Conservation (phyloP, 2,329 filamentous ascomycete species). For the Stagonosporopsis rhizophila region DNA sequence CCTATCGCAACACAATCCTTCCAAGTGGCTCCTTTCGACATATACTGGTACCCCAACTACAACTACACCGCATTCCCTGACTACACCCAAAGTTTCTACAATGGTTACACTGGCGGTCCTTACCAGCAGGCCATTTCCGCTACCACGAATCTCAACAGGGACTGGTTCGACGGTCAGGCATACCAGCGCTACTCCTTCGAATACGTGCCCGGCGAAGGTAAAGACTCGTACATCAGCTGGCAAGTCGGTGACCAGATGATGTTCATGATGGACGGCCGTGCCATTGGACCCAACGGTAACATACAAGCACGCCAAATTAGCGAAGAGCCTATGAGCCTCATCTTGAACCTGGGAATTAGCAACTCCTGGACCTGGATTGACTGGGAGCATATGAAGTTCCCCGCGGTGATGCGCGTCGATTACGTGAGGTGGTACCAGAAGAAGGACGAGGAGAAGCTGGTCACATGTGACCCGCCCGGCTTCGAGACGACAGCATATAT, state of each 20-base stretch:
- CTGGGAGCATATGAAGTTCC: conserved; percentile 55
- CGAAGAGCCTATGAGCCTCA: conserved; percentile 62
- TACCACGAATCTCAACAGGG: conserved; percentile 61
- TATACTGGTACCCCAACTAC: conserved; percentile 61
- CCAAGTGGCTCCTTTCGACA: conserved; percentile 59
- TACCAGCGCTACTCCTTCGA: conserved; percentile 66
- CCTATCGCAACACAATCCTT: conserved; percentile 58
- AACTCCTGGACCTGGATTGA: conserved; percentile 59
- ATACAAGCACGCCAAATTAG: conserved; percentile 57
- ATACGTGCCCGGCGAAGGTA: conserved; percentile 58
- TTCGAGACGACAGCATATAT: conserved; percentile 62
- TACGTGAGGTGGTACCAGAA: conserved; percentile 64
- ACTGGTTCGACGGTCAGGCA: conserved; percentile 61
- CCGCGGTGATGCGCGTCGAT: conserved; percentile 61
- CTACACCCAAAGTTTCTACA: conserved; percentile 57
- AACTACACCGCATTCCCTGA: conserved; percentile 61
- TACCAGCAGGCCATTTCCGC: conserved; percentile 65
- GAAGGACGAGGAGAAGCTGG: conserved; percentile 53
- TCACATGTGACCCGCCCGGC: conserved; percentile 64
- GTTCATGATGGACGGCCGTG: conserved; percentile 60
- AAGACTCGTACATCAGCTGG: conserved; percentile 59
- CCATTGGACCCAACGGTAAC: conserved; percentile 63
- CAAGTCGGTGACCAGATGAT: conserved; percentile 60
- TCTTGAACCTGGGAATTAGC: conserved; percentile 62
- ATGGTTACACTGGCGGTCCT: conserved; percentile 61